phyloP scores from a whole-genome alignment of 2,329 filamentous ascomycete genomes.

The Sphaerulina musiva region DNA sequence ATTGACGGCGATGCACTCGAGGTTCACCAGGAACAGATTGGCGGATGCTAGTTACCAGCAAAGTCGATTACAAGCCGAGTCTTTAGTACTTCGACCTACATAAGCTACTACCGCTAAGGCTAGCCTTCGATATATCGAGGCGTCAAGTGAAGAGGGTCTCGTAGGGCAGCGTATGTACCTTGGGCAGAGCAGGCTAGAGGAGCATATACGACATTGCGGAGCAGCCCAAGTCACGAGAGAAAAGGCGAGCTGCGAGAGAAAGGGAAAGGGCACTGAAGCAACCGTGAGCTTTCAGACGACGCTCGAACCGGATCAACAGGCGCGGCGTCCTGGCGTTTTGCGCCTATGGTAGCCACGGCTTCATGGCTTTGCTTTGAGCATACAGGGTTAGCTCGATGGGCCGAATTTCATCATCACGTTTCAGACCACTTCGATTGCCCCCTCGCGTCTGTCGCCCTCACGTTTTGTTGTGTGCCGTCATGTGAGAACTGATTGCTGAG shows the following conservation, averaged over 20 bases:
- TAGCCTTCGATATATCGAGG: neutral
- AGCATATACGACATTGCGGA: neutral
- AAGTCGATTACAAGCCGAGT: neutral
- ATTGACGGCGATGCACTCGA: conserved; percentile 90
- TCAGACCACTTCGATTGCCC: too few species aligned
- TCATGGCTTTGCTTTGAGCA: neutral
- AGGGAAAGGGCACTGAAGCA: neutral
- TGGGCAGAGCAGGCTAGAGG: neutral
- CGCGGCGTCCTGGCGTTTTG: conserved; percentile 5
- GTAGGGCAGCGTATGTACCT: neutral
- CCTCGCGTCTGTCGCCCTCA: too few species aligned
- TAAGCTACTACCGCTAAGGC: neutral
- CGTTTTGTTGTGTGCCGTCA: too few species aligned
- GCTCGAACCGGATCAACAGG: neutral
- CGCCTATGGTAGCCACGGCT: neutral
- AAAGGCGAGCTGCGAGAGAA: neutral
- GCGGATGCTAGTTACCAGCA: conserved; percentile 46
- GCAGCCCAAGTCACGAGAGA: neutral
- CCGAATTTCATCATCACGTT: neutral
- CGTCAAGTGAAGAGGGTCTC: neutral
- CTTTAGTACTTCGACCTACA: neutral
- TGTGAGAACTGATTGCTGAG: neutral
- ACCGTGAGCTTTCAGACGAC: neutral
- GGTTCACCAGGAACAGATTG: conserved; percentile 97
- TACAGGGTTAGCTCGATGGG: neutral